Evolutionary conservation across 2,329 filamentous ascomycete genomes (phyloP).

Genomic region (Seiridium unicorne): DNA sequence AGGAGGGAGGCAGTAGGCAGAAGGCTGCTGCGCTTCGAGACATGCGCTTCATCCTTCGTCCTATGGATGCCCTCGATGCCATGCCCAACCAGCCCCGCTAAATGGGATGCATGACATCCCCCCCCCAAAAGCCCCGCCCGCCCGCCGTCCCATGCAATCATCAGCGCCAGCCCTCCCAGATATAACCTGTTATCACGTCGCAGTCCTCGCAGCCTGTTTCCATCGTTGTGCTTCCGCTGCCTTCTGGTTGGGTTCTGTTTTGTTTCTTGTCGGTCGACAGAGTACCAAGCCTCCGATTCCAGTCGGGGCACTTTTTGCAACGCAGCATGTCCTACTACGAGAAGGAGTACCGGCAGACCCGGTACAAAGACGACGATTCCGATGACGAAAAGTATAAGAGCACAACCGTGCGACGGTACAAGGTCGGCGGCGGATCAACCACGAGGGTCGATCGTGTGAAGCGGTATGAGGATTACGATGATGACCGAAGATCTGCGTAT

Average conservation of each 20-base stretch:
- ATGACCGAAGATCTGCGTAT: constrained; percentile 43
- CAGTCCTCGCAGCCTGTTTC: neutral
- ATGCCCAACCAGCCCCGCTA: neutral
- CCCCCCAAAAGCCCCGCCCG: neutral
- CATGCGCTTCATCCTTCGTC: neutral
- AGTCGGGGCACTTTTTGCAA: neutral
- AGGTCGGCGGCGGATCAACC: constrained; percentile 18
- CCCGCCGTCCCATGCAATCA: constrained; percentile 1
- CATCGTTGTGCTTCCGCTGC: neutral
- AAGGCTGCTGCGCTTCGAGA: too few relatives aligned
- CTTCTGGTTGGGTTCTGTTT: neutral
- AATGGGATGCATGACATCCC: neutral
- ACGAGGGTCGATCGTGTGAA: constrained; percentile 29
- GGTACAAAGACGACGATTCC: constrained; percentile 15
- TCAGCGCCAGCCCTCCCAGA: constrained; percentile 7
- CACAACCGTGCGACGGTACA: constrained; percentile 28
- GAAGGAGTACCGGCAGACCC: constrained; percentile 11
- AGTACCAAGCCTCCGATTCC: neutral
- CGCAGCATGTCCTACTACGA: constrained; percentile 12
- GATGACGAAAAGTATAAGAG: constrained; percentile 26
- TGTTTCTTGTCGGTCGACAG: neutral
- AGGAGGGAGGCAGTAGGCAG: too few relatives aligned
- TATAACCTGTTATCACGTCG: constrained; percentile 3
- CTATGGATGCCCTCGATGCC: neutral
- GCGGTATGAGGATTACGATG: constrained; percentile 39